Evolutionary conservation across 805 yeast species (phyloP).

Genomic region (Yarrowia bubula): DNA sequence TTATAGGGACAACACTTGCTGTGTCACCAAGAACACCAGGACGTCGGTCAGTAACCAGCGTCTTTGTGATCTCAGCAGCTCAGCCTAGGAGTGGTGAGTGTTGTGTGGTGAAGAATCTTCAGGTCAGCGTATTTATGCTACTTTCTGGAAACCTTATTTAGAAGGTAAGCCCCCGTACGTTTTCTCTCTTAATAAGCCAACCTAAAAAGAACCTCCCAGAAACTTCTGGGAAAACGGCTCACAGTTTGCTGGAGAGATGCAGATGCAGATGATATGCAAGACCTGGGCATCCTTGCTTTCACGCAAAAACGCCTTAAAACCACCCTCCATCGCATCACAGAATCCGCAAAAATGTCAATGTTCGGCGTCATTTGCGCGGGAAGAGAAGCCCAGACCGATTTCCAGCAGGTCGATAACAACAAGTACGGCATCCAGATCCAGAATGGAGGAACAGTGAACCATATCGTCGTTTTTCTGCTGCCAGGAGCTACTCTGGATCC

Average conservation of each 20-base stretch:
- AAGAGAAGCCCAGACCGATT: slow-evolving; percentile 44
- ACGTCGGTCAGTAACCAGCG: background rate
- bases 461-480: slow-evolving; percentile 76
- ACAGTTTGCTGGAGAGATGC: background rate
- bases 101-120: background rate
- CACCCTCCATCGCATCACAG: background rate
- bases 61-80: background rate
- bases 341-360: slow-evolving; percentile 42
- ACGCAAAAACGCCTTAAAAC: background rate
- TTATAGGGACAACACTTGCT: background rate
- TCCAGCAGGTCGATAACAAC: slow-evolving; percentile 61
- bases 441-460: slow-evolving; percentile 66
- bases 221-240: background rate
- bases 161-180: background rate
- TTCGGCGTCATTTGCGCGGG: slow-evolving; percentile 79
- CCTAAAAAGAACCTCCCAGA: slow-evolving; percentile 19
- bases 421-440: slow-evolving; percentile 65
- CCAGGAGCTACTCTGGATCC: slow-evolving; percentile 67
- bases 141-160: background rate
- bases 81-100: background rate
- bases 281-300: slow-evolving; percentile 1
- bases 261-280: slow-evolving; percentile 5
- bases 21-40: background rate
- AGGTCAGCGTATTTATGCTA: background rate
- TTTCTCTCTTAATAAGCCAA: background rate